These are phyloP conservation scores for Thermochaetoides dissita DNA, from an alignment of 2,329 filamentous ascomycete species.

Conservation along the genomic window DNA sequence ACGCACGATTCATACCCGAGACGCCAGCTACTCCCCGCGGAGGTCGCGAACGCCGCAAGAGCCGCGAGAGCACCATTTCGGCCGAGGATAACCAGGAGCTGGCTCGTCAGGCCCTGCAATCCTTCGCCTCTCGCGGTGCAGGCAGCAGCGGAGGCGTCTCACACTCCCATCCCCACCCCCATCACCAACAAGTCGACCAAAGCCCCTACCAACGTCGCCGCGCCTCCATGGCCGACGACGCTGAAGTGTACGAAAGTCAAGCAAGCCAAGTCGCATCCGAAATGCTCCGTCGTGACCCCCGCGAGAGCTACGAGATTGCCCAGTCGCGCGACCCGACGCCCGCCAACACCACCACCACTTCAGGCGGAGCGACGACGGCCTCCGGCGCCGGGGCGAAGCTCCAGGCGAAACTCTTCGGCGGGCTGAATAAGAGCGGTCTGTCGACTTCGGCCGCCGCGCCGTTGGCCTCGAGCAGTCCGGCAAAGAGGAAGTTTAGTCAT, in stretches of 20 bases:
- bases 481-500: slow-evolving; percentile 38
- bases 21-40: slow-evolving; percentile 24
- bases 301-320: slow-evolving; percentile 37
- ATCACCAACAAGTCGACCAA: too few relatives aligned
- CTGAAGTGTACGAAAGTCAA: slow-evolving; percentile 58
- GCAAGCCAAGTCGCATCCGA: slow-evolving; percentile 65
- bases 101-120: slow-evolving; percentile 38
- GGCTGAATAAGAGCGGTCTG: slow-evolving; percentile 27
- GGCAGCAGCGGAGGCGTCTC: not conserved
- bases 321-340: slow-evolving; percentile 32
- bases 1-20: slow-evolving; percentile 29
- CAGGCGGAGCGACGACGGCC: too few relatives aligned
- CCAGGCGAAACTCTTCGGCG: slow-evolving; percentile 37
- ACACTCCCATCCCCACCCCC: not conserved
- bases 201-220: slow-evolving; percentile 14
- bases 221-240: slow-evolving; percentile 28
- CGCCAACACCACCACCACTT: too few relatives aligned
- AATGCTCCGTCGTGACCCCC: slow-evolving; percentile 51
- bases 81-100: slow-evolving; percentile 47
- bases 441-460: not conserved
- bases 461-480: too few relatives aligned
- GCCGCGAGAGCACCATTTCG: slow-evolving; percentile 77
- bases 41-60: slow-evolving; percentile 46
- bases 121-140: slow-evolving; percentile 16
- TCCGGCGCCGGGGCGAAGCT: slow-evolving; percentile 32